A percentile compares a stretch with the other conserved stretches of the same genome.
These are phyloP conservation scores for Favolaschia claudopus DNA, from an alignment of 768 basidiomycete genomes.

Conservation along the genomic window DNA sequence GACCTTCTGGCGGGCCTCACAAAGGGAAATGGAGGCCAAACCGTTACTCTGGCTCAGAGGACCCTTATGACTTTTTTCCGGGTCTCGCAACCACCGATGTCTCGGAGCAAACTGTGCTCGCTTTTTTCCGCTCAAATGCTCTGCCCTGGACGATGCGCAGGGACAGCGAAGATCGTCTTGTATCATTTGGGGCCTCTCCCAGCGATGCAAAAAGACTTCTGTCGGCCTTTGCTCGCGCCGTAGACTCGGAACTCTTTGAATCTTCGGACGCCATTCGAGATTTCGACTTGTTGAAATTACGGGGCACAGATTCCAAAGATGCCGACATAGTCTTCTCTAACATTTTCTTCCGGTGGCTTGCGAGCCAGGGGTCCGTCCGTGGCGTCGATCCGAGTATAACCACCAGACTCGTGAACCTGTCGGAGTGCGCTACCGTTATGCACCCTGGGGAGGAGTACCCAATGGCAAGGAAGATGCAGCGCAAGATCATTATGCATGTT, in stretches of 20 bases:
- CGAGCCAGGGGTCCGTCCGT: background rate
- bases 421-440: slow-evolving; percentile 48
- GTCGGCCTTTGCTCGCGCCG: slow-evolving; percentile 4
- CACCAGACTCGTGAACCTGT: slow-evolving; percentile 30
- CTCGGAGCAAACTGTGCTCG: background rate
- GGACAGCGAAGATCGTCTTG: slow-evolving; percentile 13
- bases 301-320: background rate
- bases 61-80: background rate
- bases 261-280: slow-evolving; percentile 3
- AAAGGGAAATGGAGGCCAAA: background rate
- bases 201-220: slow-evolving; percentile 15
- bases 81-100: background rate
- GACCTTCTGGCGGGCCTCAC: too few relatives aligned
- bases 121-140: slow-evolving; percentile 8
- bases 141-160: background rate
- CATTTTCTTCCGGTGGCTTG: slow-evolving; percentile 17
- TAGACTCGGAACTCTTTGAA: slow-evolving; percentile 6
- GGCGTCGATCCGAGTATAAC: slow-evolving; percentile 9
- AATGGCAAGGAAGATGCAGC: slow-evolving; percentile 62
- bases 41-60: background rate
- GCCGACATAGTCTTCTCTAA: slow-evolving; percentile 20
- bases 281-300: slow-evolving; percentile 5
- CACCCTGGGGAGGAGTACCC: slow-evolving; percentile 58
- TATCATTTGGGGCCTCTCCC: slow-evolving; percentile 12
- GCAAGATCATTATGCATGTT: slow-evolving; percentile 93